Evolutionary conservation across 106 monocot species (phyloP), one percentile per base, ranked within the genome.

Genomic region (Apostasia ramifera): DNA sequence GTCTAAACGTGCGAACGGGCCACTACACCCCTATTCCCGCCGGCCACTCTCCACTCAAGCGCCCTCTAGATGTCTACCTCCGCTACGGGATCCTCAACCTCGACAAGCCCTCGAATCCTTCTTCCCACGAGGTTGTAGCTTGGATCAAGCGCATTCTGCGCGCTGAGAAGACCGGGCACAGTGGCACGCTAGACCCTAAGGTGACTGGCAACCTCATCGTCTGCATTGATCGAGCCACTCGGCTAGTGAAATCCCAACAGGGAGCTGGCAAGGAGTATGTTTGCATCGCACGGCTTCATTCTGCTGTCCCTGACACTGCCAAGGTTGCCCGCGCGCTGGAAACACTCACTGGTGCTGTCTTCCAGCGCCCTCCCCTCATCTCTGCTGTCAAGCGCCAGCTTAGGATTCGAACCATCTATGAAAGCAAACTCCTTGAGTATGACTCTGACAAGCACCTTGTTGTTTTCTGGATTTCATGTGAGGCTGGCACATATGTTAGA

Each of bases 221-320:
- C 68, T 95, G 94, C 77, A 76, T 95, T 39, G 94, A 95, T 53
- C 91, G 91, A 38, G 94, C 94, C 54, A 95, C 94, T n/a, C 80
- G 94, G 55, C 80, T 95, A 12, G 94, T 95, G 26, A 95, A 95
- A 66, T 95, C 94, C 4, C 94, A 95, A 88, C 94, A 95, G 70
- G 94, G 94, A 37, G 94, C 94, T 0, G 91, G 94, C 44, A 95
- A 95, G 88, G 94, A 95, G 83, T 95, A 95, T 67, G 94, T 95
- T 48, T 95, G 94, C 73, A 71, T 91, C 9, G 91, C 91, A 12
- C 76, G 91, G 10, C 80, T 95, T 47, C 94, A 84, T 48, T 70
- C 81, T 1, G 73, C 71, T 13, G 85, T 91, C 5, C 73, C 85
- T 0, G 91, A 91, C 47, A 66, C 66, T 1, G 72, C 81, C 44